These are phyloP conservation scores for Hibiscus syriacus DNA, from an alignment of 345 rosid species.

Conservation along the genomic window DNA sequence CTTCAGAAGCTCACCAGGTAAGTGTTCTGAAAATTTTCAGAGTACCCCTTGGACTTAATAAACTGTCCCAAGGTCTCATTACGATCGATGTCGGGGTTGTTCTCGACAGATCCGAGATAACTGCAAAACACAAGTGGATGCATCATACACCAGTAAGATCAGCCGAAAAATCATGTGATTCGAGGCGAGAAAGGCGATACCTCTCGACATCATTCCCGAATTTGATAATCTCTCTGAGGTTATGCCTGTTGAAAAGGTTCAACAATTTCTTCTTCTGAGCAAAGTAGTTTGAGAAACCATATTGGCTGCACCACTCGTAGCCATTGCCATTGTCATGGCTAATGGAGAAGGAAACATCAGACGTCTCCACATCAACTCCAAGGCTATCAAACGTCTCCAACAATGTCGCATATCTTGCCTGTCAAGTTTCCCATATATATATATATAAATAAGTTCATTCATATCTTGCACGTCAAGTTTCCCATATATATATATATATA, in stretches of 20 bases:
- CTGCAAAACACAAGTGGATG: conserved; percentile 7
- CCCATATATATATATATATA: too few species aligned
- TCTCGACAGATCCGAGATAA: conserved; percentile 56
- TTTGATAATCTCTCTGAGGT: conserved; percentile 56
- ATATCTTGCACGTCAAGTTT: too few species aligned
- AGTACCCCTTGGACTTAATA: conserved; percentile 55
- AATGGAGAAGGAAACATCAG: conserved; percentile 77
- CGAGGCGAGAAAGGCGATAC: too few species aligned
- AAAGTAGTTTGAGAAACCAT: conserved; percentile 58
- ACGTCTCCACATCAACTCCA: conserved; percentile 69
- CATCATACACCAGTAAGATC: too few species aligned
- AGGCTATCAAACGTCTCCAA: conserved; percentile 75
- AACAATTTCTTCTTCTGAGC: conserved; percentile 55
- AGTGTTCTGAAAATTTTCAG: conserved; percentile 68
- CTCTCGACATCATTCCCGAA: conserved; percentile 57
- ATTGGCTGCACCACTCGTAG: conserved; percentile 84
- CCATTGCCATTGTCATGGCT: conserved; percentile 71
- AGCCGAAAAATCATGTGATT: too few species aligned
- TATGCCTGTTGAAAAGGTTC: conserved; percentile 66
- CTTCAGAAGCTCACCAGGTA: conserved; percentile 48
- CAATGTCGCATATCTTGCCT: conserved; percentile 88
- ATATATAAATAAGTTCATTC: too few species aligned
- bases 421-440: background rate
- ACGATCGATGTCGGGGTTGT: conserved; percentile 52
- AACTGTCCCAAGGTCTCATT: conserved; percentile 70